Evolutionary conservation across 2,329 filamentous ascomycete genomes (phyloP), one percentile per base, ranked within the genome.

Genomic region (Penicillium sp.): DNA sequence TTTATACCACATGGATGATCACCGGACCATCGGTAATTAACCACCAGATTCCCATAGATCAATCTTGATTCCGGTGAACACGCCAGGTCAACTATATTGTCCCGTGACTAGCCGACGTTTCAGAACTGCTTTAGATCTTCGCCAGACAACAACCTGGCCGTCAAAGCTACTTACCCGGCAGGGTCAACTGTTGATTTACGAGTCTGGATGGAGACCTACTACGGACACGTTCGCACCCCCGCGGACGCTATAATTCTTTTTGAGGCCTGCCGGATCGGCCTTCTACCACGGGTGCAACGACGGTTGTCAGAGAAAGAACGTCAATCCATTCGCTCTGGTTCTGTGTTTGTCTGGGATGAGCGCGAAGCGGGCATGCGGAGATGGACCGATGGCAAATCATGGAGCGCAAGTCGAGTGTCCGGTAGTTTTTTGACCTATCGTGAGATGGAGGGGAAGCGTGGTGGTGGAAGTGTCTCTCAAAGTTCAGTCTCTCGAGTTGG

Each of bases 281-380:
- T 94, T 32, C 71, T 96, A 32, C 92, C 92, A 18, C 80, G 92
- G 50, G 92, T 98, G 4, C 92, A 96, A 70, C 78, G 92, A 52
- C 77, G 92, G 55, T 70, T 95, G 42, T 96, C 92, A 2, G 92
- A 98, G 66, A 96, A 96, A 69, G 92, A 98, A 69, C 79, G 92
- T 45, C 89, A 95, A 61, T 87, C 87, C 3, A 98, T 98, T 63
- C 83, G 87, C 58, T 95, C 90, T 1, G 92, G 92, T 29, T 98
- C 92, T 0, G 90, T 98, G 3, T 98, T 96, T 57, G 92, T 98
- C n/a, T 98, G 92, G 92, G 92, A 98, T 64, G 92, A 98, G 72
- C 76, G 90, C 54, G 92, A 98, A 71, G 92, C 92, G 8, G 92
- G 92, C 51, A 98, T 98, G 92, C 78, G 92, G 57, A 76, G 92